phyloP scores from a whole-genome alignment of 164 flowering plant species.

The Sextonia rubra region DNA sequence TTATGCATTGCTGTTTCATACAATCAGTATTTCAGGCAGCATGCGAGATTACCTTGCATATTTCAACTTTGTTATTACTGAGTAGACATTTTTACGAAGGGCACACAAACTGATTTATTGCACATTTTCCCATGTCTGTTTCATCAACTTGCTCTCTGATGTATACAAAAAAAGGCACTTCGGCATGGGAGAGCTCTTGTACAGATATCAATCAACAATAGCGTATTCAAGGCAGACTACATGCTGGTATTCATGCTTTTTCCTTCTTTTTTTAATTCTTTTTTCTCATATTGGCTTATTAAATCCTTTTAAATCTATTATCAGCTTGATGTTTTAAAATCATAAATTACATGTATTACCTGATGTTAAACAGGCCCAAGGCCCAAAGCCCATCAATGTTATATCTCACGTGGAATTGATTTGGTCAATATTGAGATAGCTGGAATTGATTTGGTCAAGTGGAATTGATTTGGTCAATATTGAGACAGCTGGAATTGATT shows the following conservation, averaged over 20 bases:
- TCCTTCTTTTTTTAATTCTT: background rate
- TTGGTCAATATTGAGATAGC: too few species aligned
- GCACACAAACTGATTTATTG: background rate
- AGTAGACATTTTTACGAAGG: too few species aligned
- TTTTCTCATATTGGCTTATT: background rate
- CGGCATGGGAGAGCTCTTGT: constrained; percentile 74
- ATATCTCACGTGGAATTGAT: too few species aligned
- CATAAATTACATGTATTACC: background rate
- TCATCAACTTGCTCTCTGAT: background rate
- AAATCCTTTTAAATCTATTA: background rate
- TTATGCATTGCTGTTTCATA: background rate
- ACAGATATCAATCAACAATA: constrained; percentile 43
- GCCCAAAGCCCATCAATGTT: too few species aligned
- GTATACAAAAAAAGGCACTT: constrained; percentile 36
- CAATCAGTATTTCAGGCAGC: background rate
- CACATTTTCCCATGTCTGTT: background rate
- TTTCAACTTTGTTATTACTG: too few species aligned
- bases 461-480: too few species aligned
- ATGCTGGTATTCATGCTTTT: constrained; percentile 45
- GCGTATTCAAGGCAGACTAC: constrained; percentile 60
- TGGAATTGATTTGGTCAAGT: too few species aligned
- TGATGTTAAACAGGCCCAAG: too few species aligned
- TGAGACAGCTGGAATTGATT: too few species aligned
- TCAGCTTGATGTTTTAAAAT: too few species aligned
- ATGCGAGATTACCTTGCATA: background rate